Evolutionary conservation across 1,284 basidiomycete species (phyloP).

Genomic region (Ceratobasidium sp.): DNA sequence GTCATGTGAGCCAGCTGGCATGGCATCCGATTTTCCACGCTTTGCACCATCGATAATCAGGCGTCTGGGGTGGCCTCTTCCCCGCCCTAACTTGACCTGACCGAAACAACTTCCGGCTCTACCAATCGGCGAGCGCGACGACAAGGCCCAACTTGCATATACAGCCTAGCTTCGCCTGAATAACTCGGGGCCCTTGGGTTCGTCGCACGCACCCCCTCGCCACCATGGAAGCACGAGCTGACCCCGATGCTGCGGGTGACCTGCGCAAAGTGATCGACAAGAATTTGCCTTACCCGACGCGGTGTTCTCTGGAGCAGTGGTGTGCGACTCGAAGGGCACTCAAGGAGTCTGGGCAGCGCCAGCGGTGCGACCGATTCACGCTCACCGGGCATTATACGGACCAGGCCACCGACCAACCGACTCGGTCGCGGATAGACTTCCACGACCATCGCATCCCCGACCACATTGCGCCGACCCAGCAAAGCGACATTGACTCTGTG

Average conservation of each 20-base stretch:
- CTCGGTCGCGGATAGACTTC: neutral
- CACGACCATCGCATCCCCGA: neutral
- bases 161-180: too few relatives aligned
- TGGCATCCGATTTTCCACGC: too few relatives aligned
- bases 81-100: too few relatives aligned
- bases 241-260: neutral
- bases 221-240: too few relatives aligned
- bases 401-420: neutral
- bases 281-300: neutral
- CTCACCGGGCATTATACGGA: conserved; percentile 6
- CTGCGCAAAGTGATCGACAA: conserved; percentile 9
- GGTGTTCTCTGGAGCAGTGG: neutral
- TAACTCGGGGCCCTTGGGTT: too few relatives aligned
- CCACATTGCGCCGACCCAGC: neutral
- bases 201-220: too few relatives aligned
- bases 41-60: too few relatives aligned
- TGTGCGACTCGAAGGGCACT: neutral
- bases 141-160: too few relatives aligned
- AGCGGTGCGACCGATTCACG: neutral
- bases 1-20: too few relatives aligned
- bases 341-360: neutral
- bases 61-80: too few relatives aligned
- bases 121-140: too few relatives aligned
- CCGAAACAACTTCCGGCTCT: too few relatives aligned
- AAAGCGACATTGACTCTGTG: conserved; percentile 12